phyloP scores from a whole-genome alignment of 495 filamentous ascomycete species.

The Evernia prunastri region DNA sequence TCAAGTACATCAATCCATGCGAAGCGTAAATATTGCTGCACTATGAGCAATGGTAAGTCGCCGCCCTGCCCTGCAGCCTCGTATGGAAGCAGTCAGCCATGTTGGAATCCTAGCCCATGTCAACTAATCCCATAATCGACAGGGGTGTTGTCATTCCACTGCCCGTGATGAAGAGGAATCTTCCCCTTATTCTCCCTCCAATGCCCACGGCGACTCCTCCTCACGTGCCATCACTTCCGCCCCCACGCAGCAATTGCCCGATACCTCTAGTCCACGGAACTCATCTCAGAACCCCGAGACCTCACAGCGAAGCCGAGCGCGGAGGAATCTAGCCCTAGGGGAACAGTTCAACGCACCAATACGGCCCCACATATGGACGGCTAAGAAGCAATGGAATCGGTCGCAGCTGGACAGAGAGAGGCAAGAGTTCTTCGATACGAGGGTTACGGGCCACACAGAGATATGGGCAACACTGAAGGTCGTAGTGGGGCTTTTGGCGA shows the following conservation, averaged over 20 bases:
- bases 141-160: slow-evolving; percentile 28
- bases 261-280: slow-evolving; percentile 17
- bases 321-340: slow-evolving; percentile 28
- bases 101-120: neutral
- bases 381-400: slow-evolving; percentile 50
- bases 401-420: slow-evolving; percentile 44
- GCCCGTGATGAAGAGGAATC: slow-evolving; percentile 18
- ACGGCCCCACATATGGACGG: slow-evolving; percentile 44
- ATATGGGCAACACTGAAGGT: slow-evolving; percentile 69
- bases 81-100: neutral
- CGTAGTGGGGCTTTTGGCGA: slow-evolving; percentile 58
- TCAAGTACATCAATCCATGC: neutral
- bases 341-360: slow-evolving; percentile 49
- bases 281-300: slow-evolving; percentile 16
- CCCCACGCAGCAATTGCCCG: slow-evolving; percentile 17
- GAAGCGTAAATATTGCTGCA: slow-evolving; percentile 4
- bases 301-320: slow-evolving; percentile 19
- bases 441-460: slow-evolving; percentile 67
- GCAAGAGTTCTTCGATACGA: slow-evolving; percentile 74
- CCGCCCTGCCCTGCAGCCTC: slow-evolving; percentile 5
- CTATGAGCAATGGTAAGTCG: slow-evolving; percentile 20
- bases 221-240: slow-evolving; percentile 25
- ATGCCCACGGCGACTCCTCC: slow-evolving; percentile 23
- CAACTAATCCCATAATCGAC: neutral
- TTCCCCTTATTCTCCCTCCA: slow-evolving; percentile 21